Base-by-base conservation (phyloP, 306 rosid genomes). In the Cucurbita moschata region DNA sequence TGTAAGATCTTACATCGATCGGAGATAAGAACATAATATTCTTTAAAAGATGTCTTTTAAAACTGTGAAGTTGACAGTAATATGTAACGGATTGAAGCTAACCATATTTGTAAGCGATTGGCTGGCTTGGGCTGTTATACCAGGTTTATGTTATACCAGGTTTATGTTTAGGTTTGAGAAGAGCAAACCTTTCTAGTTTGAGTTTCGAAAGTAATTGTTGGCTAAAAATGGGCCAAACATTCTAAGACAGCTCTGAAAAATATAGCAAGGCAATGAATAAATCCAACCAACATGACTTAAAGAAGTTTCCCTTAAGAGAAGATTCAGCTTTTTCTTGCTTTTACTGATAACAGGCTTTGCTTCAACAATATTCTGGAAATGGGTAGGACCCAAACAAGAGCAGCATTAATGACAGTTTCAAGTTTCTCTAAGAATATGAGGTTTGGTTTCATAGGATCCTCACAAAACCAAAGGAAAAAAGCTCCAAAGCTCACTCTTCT, bases 181-280 rank as follows among this genome's bases (percentile, higher is more conserved):
- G 56, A 49, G 56, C 5, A 68, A 68, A 3, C 39, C 74, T 70
- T 50, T 50, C 58, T 50, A 70, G 10, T 70, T 70, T 50, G 58
- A 70, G 74, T 30, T 14, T 30, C 44, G 14, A 50, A 70, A 50
- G 38, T 16, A 50, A 59, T 35, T 49, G 59, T 70, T 70, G 42
- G 46, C 74, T 50, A 70, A 53, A 70, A 70, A 49, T 70, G 74
- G 60, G 19, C 74, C 74, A 51, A 70, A 70, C 74, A 49, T 70
- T 70, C 44, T 9, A 38, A 70, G 21, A 35, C 60, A 70, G 59
- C 30, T 7, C 7, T 50, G 46, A 8, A 50, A 68, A 57, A 68
- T 23, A 68, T 15, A 46, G 73, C 26, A 50, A 47, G 21, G 53
- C 47, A 68, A 68, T 47, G 40, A 47, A 68, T 68, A 68, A 12